These are phyloP conservation scores for Coemansia sp. DNA, from an alignment of 192 early-diverging fungal genomes.

Conservation along the genomic window DNA sequence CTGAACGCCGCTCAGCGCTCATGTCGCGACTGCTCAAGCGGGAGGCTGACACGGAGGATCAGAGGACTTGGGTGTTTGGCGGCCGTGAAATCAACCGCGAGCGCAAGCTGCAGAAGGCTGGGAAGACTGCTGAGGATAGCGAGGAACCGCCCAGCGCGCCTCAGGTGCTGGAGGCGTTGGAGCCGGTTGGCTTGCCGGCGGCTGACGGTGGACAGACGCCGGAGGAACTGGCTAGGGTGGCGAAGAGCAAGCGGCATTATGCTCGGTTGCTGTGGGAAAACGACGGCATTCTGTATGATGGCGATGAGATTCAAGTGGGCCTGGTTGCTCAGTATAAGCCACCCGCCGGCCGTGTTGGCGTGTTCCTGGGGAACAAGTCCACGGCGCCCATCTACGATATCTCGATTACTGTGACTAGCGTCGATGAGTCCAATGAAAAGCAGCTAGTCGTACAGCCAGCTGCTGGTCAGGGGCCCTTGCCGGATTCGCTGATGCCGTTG, in stretches of 20 bases:
- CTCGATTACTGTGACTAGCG: constrained; percentile 58
- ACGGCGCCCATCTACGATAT: constrained; percentile 65
- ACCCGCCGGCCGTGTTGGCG: constrained; percentile 80
- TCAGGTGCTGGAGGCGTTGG: background rate
- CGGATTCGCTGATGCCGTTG: constrained; percentile 73
- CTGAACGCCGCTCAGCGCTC: constrained; percentile 89
- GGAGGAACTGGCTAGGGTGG: constrained; percentile 19
- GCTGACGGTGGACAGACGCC: constrained; percentile 4
- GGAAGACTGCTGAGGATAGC: background rate
- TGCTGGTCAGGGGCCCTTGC: constrained; percentile 60
- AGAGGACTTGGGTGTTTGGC: constrained; percentile 91
- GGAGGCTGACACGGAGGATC: constrained; percentile 90
- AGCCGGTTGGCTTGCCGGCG: background rate
- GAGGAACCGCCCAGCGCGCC: background rate
- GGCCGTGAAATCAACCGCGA: constrained; percentile 78
- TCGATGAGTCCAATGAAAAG: constrained; percentile 35
- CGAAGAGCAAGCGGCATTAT: constrained; percentile 50
- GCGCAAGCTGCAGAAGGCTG: constrained; percentile 24
- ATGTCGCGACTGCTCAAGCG: constrained; percentile 79
- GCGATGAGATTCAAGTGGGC: constrained; percentile 83
- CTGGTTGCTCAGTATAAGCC: constrained; percentile 93
- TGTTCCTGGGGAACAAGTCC: constrained; percentile 91
- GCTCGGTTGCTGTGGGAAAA: constrained; percentile 63
- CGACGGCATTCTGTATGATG: constrained; percentile 93
- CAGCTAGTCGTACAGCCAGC: constrained; percentile 59